Conservation (phyloP, 208 protist genomes). For the Trypanosoma cruzi region DNA sequence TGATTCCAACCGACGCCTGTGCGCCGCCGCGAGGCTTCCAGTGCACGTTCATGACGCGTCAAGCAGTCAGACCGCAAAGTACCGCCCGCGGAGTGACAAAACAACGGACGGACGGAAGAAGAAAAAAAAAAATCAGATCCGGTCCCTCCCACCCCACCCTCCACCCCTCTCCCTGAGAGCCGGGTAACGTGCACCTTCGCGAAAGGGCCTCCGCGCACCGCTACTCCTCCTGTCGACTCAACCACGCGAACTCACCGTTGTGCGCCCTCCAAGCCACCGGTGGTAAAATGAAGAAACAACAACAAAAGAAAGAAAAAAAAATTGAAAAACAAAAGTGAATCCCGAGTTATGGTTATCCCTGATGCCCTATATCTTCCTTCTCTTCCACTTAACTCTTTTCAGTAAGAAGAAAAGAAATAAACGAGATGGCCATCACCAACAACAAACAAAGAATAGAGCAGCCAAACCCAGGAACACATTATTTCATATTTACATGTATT, state of each 20-base stretch:
- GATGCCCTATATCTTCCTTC: background rate
- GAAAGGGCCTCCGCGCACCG: background rate
- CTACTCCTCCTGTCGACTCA: background rate
- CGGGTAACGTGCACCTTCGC: background rate
- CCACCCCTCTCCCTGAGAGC: background rate
- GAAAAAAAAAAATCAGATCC: conserved; percentile 6
- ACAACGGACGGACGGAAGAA: background rate
- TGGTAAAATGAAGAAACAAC: background rate
- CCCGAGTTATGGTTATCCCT: background rate
- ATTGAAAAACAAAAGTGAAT: conserved; percentile 7
- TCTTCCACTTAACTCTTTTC: conserved; percentile 14
- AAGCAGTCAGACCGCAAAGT: background rate
- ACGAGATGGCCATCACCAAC: background rate
- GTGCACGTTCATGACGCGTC: conserved; percentile 32
- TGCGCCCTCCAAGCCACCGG: background rate
- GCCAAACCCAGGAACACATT: background rate
- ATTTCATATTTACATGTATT: background rate
- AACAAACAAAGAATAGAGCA: background rate
- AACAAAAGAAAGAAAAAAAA: conserved; percentile 1
- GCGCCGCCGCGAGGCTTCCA: conserved; percentile 78
- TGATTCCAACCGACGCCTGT: conserved; percentile 58
- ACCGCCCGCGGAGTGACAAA: background rate
- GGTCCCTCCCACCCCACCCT: background rate
- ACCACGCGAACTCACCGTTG: background rate
- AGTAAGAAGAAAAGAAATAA: conserved; percentile 17